Base-by-base conservation (phyloP, 768 basidiomycete genomes). In the Naganishia vaughanmartiniae region DNA sequence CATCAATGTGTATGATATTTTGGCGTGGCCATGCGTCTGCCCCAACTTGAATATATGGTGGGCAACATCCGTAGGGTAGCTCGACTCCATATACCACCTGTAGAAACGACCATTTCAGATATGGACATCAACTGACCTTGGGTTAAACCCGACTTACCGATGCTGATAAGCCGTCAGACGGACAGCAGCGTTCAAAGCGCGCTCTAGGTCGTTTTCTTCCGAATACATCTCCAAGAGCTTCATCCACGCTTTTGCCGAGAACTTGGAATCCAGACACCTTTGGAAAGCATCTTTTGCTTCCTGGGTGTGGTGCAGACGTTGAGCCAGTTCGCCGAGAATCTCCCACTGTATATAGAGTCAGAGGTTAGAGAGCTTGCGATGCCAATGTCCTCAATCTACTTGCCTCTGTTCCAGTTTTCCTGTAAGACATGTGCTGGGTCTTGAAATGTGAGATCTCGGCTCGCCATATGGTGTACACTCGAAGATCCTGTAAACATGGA, bases 381-480 rank as follows among this genome's bases (percentile, higher is more conserved):
- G 53, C 33, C 33, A n/a, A 51, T 3, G 12, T 51, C n/a, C 48
- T 26, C 28, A n/a, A n/a, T 33, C 0, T 15, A 69, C 76, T 30
- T 54, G 75, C 76, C 75, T 99, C 96, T 24, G 92, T 82, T 0
- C 91, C 93, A 0, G 95, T 97, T 84, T 98, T 98, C 71, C 93
- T 88, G 80, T 99, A 99, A 0, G 94, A 93, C 69, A 98, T 90
- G 73, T 96, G 94, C 80, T 98, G 95, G 2, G 93, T 94, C 79
- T 96, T 98, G 87, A 96, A 99, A 79, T 99, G 96, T 0, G 94
- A 93, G 14, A 97, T 91, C 78, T 98, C 96, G 2, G 96, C 95
- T 28, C 96, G 87, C 87, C 95, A 99, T 76, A 99, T 98, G 0
- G 96, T 99, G 90, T 95, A 98, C 4, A 99, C 91, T 19, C 96